Evolutionary conservation across 805 yeast species (phyloP), one percentile per base, ranked within the genome.

Genomic region (Debaryomyces prosopidis): DNA sequence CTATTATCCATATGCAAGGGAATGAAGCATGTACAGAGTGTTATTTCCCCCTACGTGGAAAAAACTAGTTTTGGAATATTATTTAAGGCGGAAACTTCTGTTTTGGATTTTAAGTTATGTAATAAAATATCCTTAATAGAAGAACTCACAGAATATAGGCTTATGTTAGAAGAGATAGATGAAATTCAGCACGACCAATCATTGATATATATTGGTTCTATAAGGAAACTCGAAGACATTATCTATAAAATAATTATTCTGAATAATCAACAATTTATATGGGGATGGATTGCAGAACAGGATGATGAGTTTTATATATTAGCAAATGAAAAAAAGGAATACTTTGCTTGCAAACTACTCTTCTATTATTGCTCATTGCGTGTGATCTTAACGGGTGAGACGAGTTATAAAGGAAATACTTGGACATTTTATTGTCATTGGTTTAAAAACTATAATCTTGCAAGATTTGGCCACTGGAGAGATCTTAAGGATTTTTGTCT

Each of bases 361-460:
- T 38, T 38, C 15, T 38, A 38, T 18, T 38, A 38, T 27, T 20
- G 32, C 15, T 23, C 41, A 14, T 20, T 38, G 28, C 41, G 41
- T 23, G 33, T 38, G 11, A 23, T 23, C 9, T 27, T 38, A 10
- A 27, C 31, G 18, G 41, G 41, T 17, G 10, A 15, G 14, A 38
- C 41, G 15, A 27, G 41, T 8, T 38, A 23, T 23, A 33, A 26
- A 12, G 41, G 41, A 12, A 27, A 38, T 26, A 38, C 41, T 38
- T 38, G 41, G 41, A 20, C 41, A 8, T 27, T 18, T 23, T 38
- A 38, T 23, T 38, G 41, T 28, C 20, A 38, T 11, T 38, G 41
- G 41, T 38, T 20, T 16, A 27, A 38, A 27, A 38, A 38, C 31
- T 38, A 38, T 27, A 38, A 38, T 23, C 19, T 20, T 17, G 15